Percentiles rank a stretch among this genome's conserved stretches.
Conservation (phyloP, 2,329 filamentous ascomycete genomes). For the Fusarium domesticum region DNA sequence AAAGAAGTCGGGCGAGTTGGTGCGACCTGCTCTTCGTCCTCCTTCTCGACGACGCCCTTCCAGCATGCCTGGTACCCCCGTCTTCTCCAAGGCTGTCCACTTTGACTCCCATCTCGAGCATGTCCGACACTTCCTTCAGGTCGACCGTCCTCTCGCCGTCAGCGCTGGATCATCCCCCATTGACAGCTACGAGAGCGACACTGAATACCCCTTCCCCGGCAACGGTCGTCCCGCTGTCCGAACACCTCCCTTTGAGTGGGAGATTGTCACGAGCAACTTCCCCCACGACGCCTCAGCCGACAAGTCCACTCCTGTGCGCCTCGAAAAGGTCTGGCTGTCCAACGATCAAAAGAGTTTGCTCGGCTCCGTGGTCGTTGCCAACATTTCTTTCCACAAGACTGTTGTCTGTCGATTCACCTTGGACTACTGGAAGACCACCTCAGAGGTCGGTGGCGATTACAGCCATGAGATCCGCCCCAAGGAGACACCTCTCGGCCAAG, state of each 20-base stretch:
- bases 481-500: slow-evolving; percentile 64
- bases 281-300: slow-evolving; percentile 56
- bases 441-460: slow-evolving; percentile 88
- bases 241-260: slow-evolving; percentile 71
- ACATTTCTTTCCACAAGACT: slow-evolving; percentile 83
- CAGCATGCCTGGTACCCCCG: slow-evolving; percentile 96
- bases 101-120: slow-evolving; percentile 97
- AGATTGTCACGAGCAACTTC: slow-evolving; percentile 82
- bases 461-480: slow-evolving; percentile 71
- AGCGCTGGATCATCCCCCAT: slow-evolving; percentile 91
- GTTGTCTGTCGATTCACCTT: slow-evolving; percentile 93
- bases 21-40: slow-evolving; percentile 83
- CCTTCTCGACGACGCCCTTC: slow-evolving; percentile 79
- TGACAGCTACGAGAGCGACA: slow-evolving; percentile 81
- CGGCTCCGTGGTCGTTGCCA: slow-evolving; percentile 80
- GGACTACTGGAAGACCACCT: slow-evolving; percentile 98
- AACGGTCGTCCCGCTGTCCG: slow-evolving; percentile 40
- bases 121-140: slow-evolving; percentile 90
- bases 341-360: slow-evolving; percentile 82
- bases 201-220: slow-evolving; percentile 78
- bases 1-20: slow-evolving; percentile 97
- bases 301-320: slow-evolving; percentile 64
- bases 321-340: slow-evolving; percentile 86
- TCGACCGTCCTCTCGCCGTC: slow-evolving; percentile 92
- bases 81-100: slow-evolving; percentile 95